These are phyloP conservation scores for Tricholoma sp. DNA, from an alignment of 768 basidiomycete species.

Conservation along the genomic window DNA sequence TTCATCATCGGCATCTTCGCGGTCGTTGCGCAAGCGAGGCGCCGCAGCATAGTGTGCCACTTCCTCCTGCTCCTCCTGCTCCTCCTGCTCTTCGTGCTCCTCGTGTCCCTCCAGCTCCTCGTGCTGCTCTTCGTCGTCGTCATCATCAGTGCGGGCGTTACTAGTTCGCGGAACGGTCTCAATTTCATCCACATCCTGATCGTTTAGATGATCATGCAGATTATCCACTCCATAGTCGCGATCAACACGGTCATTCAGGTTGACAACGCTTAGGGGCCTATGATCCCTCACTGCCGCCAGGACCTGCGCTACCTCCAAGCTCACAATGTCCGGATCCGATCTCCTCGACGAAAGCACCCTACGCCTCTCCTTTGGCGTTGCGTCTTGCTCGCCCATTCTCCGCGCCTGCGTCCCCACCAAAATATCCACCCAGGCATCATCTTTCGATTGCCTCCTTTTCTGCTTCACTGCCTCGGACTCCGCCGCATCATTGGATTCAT, in stretches of 20 bases:
- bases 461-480: slow-evolving; percentile 40
- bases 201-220: slow-evolving; percentile 32
- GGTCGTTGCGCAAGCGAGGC: slow-evolving; percentile 1
- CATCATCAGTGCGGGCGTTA: slow-evolving; percentile 20
- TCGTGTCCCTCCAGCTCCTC: not conserved
- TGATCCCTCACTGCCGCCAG: slow-evolving; percentile 49
- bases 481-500: slow-evolving; percentile 32
- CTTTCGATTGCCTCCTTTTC: slow-evolving; percentile 44
- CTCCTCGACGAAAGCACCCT: slow-evolving; percentile 24
- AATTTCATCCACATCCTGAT: slow-evolving; percentile 47
- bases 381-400: slow-evolving; percentile 54
- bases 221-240: slow-evolving; percentile 30
- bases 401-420: slow-evolving; percentile 56
- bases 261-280: slow-evolving; percentile 31
- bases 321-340: slow-evolving; percentile 65
- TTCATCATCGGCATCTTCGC: slow-evolving; percentile 17
- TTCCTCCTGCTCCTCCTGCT: not conserved
- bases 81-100: not conserved
- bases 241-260: slow-evolving; percentile 30
- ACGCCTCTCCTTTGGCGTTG: slow-evolving; percentile 27
- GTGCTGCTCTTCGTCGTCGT: slow-evolving; percentile 13
- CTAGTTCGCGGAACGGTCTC: slow-evolving; percentile 39
- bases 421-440: slow-evolving; percentile 89
- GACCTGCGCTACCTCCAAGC: slow-evolving; percentile 68
- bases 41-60: slow-evolving; percentile 7